phyloP scores from a whole-genome alignment of 441 rosid species.

The Flueggea neowawraea region DNA sequence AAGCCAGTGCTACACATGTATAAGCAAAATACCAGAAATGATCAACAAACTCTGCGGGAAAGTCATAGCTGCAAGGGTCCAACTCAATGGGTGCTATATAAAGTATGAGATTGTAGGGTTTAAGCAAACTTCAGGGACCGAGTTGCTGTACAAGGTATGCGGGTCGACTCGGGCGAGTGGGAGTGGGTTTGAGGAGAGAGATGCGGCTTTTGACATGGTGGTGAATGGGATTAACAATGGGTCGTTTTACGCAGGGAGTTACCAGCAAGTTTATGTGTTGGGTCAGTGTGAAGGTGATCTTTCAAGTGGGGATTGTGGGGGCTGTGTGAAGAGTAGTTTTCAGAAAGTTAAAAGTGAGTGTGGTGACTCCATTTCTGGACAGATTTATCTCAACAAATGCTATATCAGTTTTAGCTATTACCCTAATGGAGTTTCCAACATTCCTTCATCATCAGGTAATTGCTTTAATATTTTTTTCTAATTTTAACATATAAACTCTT shows the following conservation, averaged over 20 bases:
- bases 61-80: constrained; percentile 61
- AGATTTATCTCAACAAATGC: constrained; percentile 66
- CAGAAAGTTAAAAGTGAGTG: constrained; percentile 52
- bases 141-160: constrained; percentile 62
- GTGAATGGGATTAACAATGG: constrained; percentile 44
- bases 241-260: constrained; percentile 60
- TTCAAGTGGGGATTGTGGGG: constrained; percentile 53
- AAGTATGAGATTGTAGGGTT: constrained; percentile 65
- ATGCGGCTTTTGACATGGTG: constrained; percentile 53
- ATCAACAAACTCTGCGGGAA: constrained; percentile 55
- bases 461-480: too few species aligned
- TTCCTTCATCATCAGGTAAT: constrained; percentile 50
- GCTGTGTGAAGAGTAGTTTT: constrained; percentile 55
- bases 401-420: constrained; percentile 73
- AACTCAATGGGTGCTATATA: constrained; percentile 70
- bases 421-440: constrained; percentile 63
- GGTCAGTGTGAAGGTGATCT: constrained; percentile 89
- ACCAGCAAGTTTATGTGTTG: constrained; percentile 56
- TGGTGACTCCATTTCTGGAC: constrained; percentile 63
- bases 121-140: constrained; percentile 43
- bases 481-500: too few species aligned
- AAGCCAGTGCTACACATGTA: constrained; percentile 54
- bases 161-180: constrained; percentile 46
- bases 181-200: constrained; percentile 45
- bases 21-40: constrained; percentile 43